Percentiles rank a stretch among this genome's conserved stretches.
These are phyloP conservation scores for Leishmania turanica DNA, from an alignment of 208 protist genomes.

Conservation along the genomic window DNA sequence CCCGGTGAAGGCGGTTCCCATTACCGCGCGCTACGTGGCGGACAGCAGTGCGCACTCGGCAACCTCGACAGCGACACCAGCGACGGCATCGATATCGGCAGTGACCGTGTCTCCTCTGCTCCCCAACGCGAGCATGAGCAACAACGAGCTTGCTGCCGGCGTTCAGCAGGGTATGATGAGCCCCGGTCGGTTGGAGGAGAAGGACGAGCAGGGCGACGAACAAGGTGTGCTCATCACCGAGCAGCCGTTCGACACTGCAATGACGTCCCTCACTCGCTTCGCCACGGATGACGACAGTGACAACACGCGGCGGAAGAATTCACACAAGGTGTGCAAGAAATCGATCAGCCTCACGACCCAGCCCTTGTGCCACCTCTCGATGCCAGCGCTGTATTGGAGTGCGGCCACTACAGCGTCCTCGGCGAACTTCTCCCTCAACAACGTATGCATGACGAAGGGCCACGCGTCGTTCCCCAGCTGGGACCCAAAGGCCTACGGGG, in stretches of 20 bases:
- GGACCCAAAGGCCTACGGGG: slow-evolving; percentile 31
- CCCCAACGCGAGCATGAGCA: neutral
- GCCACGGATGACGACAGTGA: neutral
- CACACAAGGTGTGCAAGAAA: neutral
- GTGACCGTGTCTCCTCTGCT: slow-evolving; percentile 1
- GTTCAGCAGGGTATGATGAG: neutral
- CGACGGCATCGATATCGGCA: neutral
- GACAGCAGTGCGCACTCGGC: slow-evolving; percentile 4
- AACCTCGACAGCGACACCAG: neutral
- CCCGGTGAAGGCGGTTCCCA: slow-evolving; percentile 33
- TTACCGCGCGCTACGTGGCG: slow-evolving; percentile 38
- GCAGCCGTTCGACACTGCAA: neutral
- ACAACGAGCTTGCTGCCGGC: neutral
- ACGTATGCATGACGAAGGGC: slow-evolving; percentile 10
- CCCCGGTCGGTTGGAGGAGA: neutral
- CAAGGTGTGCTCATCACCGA: neutral
- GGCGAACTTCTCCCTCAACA: neutral
- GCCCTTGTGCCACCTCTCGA: neutral
- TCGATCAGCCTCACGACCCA: neutral
- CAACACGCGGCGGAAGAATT: neutral
- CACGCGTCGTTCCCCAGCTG: slow-evolving; percentile 25
- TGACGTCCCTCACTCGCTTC: neutral
- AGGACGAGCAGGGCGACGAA: neutral
- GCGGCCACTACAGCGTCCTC: neutral
- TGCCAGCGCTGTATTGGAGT: slow-evolving; percentile 7